A percentile compares a stretch with the other conserved stretches of the same genome.
These are phyloP conservation scores for Cystobasidium pallidum DNA, from an alignment of 1,284 basidiomycete genomes.

Conservation along the genomic window DNA sequence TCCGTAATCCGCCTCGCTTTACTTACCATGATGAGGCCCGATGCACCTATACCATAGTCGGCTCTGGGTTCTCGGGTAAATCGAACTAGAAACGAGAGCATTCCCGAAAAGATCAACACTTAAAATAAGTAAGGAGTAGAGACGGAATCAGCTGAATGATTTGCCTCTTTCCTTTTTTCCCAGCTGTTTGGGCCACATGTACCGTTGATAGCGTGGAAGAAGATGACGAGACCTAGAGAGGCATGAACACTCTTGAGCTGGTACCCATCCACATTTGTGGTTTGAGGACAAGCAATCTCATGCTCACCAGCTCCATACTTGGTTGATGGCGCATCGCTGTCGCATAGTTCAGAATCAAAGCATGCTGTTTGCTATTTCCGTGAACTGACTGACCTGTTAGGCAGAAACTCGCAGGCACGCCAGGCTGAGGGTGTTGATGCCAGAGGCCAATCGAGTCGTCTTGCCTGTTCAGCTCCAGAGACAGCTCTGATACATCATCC, in stretches of 20 bases:
- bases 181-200: not conserved
- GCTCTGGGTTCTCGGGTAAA: constrained; percentile 18
- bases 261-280: too few species aligned
- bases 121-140: not conserved
- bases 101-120: constrained; percentile 31
- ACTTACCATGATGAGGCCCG: constrained; percentile 18
- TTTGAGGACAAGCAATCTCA: too few species aligned
- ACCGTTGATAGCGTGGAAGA: constrained; percentile 31
- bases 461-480: constrained; percentile 27
- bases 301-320: constrained; percentile 29
- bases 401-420: constrained; percentile 37
- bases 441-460: constrained; percentile 34
- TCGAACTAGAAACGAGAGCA: constrained; percentile 13
- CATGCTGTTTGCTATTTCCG: not conserved
- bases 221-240: constrained; percentile 9
- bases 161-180: not conserved
- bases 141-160: not conserved
- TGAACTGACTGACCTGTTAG: not conserved
- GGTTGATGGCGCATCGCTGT: constrained; percentile 36
- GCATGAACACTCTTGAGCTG: too few species aligned
- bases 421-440: constrained; percentile 5
- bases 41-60: constrained; percentile 28
- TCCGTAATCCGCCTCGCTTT: not conserved
- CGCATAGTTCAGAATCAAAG: not conserved
- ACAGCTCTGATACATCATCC: not conserved